Evolutionary conservation across 352 stramenopile genomes (phyloP).

Genomic region (Phytophthora cactorum): DNA sequence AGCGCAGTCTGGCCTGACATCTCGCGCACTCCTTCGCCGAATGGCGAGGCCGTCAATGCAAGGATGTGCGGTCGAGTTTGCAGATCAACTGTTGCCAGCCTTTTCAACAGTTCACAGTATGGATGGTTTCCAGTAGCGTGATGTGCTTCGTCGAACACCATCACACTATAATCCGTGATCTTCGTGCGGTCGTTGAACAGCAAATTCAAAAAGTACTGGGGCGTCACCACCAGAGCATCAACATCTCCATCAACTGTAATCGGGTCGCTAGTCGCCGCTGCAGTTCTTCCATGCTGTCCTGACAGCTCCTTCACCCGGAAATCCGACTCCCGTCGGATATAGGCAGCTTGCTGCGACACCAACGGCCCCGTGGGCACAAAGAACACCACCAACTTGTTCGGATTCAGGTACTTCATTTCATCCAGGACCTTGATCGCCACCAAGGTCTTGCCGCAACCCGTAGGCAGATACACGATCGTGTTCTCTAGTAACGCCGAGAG

Average conservation of each 20-base stretch:
- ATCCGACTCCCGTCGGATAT: slow-evolving; percentile 71
- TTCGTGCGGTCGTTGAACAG: slow-evolving; percentile 38
- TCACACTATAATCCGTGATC: slow-evolving; percentile 65
- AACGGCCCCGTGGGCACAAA: slow-evolving; percentile 77
- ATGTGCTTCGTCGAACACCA: slow-evolving; percentile 87
- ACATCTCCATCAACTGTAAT: slow-evolving; percentile 34
- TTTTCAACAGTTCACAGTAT: slow-evolving; percentile 63
- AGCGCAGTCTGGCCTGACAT: slow-evolving; percentile 42
- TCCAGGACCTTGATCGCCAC: slow-evolving; percentile 79
- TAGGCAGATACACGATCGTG: slow-evolving; percentile 82
- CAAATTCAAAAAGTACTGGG: slow-evolving; percentile 77
- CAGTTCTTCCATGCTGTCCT: slow-evolving; percentile 46
- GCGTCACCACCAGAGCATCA: slow-evolving; percentile 66
- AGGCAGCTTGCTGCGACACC: slow-evolving; percentile 77
- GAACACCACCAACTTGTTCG: slow-evolving; percentile 58
- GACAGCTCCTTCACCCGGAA: slow-evolving; percentile 62
- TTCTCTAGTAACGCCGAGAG: slow-evolving; percentile 78
- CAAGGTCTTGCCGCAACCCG: slow-evolving; percentile 79
- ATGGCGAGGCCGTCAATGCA: slow-evolving; percentile 75
- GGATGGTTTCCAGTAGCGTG: slow-evolving; percentile 71
- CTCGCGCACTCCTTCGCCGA: slow-evolving; percentile 59
- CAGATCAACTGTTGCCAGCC: slow-evolving; percentile 35
- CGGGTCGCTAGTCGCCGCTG: slow-evolving; percentile 9
- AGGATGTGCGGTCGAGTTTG: slow-evolving; percentile 56
- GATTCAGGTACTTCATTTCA: slow-evolving; percentile 67